A percentile compares a stretch with the other conserved stretches of the same genome.
These are phyloP conservation scores for Ogataea neopini DNA, from an alignment of 805 yeast genomes.

Conservation along the genomic window DNA sequence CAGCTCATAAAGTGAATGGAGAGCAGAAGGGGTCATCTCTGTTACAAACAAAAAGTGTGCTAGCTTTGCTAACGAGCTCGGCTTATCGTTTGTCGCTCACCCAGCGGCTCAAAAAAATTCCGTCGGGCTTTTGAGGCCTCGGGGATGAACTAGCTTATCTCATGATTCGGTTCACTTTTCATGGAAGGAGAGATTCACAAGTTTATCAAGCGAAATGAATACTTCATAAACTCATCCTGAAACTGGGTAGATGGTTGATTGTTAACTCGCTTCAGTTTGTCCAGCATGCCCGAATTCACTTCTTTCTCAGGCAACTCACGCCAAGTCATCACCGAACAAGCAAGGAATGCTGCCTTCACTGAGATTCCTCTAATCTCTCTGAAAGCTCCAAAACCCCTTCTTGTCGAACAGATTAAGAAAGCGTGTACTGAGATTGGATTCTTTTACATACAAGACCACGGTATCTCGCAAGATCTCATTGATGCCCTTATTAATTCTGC, in stretches of 20 bases:
- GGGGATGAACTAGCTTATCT: not conserved
- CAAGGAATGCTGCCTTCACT: slow-evolving; percentile 18
- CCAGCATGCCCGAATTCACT: slow-evolving; percentile 12
- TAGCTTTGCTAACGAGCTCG: too few relatives aligned
- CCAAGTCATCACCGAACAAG: slow-evolving; percentile 16
- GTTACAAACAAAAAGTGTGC: too few relatives aligned
- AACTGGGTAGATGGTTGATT: too few relatives aligned
- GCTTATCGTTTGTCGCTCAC: too few relatives aligned
- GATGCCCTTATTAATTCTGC: slow-evolving; percentile 26
- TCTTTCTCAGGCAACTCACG: slow-evolving; percentile 19
- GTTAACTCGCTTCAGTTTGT: too few relatives aligned
- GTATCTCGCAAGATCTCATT: slow-evolving; percentile 26
- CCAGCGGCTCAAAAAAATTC: slow-evolving; percentile 7
- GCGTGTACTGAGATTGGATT: slow-evolving; percentile 33
- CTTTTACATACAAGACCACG: slow-evolving; percentile 34
- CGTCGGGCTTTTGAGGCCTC: slow-evolving; percentile 8
- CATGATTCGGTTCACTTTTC: too few relatives aligned
- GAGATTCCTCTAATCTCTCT: slow-evolving; percentile 22
- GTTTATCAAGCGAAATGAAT: too few relatives aligned
- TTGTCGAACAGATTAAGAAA: slow-evolving; percentile 14
- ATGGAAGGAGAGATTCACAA: too few relatives aligned
- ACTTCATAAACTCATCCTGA: too few relatives aligned
- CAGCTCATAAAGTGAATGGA: too few relatives aligned
- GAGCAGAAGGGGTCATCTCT: too few relatives aligned
- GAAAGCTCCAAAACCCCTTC: slow-evolving; percentile 8